Conservation (phyloP, 2,329 filamentous ascomycete species). For the Ambrosiella cleistominuta region DNA sequence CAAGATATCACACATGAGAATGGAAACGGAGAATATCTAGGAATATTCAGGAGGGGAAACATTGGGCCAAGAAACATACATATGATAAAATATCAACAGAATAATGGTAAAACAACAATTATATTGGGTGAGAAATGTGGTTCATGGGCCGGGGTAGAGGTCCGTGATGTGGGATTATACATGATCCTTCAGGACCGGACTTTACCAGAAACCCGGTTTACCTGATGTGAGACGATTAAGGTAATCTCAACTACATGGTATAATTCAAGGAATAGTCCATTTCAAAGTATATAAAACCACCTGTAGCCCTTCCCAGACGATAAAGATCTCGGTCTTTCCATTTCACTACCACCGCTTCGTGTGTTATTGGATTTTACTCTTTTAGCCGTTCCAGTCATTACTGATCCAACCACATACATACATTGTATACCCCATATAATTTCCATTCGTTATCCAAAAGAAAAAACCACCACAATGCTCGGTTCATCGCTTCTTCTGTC, state of each 20-base stretch:
- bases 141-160: neutral
- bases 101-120: neutral
- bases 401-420: neutral
- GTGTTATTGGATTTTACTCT: neutral
- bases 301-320: neutral
- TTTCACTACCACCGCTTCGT: neutral
- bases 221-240: neutral
- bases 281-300: neutral
- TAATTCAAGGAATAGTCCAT: neutral
- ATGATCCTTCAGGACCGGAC: neutral
- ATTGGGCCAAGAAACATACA: neutral
- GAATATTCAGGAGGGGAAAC: neutral
- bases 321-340: neutral
- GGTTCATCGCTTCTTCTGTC: slow-evolving; percentile 3
- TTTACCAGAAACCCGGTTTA: neutral
- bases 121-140: neutral
- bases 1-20: neutral
- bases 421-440: neutral
- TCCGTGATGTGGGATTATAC: neutral
- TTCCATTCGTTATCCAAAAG: neutral
- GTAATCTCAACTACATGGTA: too few relatives aligned
- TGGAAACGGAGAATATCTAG: neutral
- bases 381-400: slow-evolving; percentile 1
- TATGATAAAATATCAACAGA: neutral
- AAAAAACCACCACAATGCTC: neutral